Conservation (phyloP, 495 filamentous ascomycete species). For the Trypethelium eluteriae region DNA sequence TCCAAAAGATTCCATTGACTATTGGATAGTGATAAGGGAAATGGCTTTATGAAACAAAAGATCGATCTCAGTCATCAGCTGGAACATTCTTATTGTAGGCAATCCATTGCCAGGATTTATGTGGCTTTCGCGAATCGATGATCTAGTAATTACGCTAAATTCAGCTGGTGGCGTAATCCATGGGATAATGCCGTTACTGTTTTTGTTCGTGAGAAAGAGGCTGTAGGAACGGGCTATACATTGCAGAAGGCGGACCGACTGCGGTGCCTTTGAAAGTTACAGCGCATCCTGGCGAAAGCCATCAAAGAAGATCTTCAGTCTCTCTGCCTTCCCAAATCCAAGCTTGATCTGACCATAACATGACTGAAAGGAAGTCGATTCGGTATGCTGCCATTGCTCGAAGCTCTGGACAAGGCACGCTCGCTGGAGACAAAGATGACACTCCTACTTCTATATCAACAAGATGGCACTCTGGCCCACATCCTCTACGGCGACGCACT, state of each 20-base stretch:
- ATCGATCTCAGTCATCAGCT: no score
- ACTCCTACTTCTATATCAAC: neutral
- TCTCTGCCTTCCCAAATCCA: neutral
- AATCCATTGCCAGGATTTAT: no score
- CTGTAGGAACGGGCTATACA: neutral
- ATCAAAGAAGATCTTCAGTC: neutral
- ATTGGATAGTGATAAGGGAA: no score
- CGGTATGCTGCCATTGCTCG: neutral
- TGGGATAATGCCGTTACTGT: no score
- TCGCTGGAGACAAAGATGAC: neutral
- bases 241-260: neutral
- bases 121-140: no score
- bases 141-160: no score
- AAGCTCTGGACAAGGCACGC: neutral
- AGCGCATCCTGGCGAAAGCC: neutral
- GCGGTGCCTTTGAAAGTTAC: neutral
- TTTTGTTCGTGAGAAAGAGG: no score
- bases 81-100: no score
- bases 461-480: neutral
- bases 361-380: neutral
- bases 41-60: no score
- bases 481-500: neutral
- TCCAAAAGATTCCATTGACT: no score
- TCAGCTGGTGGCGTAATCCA: no score
- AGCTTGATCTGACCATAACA: neutral